Conservation (phyloP, 2,329 filamentous ascomycete species). For the Aureobasidium mangrovei region DNA sequence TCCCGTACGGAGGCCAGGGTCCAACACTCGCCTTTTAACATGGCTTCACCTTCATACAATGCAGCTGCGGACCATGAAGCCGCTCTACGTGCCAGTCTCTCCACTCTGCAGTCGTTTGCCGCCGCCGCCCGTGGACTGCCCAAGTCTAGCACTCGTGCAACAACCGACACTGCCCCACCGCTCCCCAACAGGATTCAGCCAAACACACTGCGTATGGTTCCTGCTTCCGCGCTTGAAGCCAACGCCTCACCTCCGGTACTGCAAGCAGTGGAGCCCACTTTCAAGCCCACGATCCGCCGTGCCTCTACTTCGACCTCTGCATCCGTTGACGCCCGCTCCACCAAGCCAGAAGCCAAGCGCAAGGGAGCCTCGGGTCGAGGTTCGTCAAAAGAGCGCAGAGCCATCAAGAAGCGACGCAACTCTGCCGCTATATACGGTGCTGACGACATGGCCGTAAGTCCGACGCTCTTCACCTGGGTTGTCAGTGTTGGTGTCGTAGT, state of each 20-base stretch:
- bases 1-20: conserved; percentile 24
- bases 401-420: conserved; percentile 35
- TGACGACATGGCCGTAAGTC: conserved; percentile 35
- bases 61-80: conserved; percentile 73
- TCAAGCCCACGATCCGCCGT: conserved; percentile 30
- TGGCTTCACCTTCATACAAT: conserved; percentile 66
- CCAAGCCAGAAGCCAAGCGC: conserved; percentile 35
- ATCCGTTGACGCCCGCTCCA: conserved; percentile 19
- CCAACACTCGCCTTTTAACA: conserved; percentile 53
- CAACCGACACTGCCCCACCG: conserved; percentile 21
- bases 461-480: conserved; percentile 57
- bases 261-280: conserved; percentile 23
- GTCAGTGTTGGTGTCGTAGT: conserved; percentile 57
- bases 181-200: conserved; percentile 37
- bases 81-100: conserved; percentile 84
- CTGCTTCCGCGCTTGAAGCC: conserved; percentile 45
- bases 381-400: conserved; percentile 37
- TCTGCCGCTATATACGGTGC: conserved; percentile 14
- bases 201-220: conserved; percentile 48
- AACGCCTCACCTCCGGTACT: conserved; percentile 21
- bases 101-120: conserved; percentile 87
- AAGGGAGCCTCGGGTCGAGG: conserved; percentile 34
- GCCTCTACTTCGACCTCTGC: conserved; percentile 24
- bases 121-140: conserved; percentile 76
- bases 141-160: conserved; percentile 44